phyloP scores from a whole-genome alignment of 1,284 basidiomycete genomes.

The Cryptococcus sp. region DNA sequence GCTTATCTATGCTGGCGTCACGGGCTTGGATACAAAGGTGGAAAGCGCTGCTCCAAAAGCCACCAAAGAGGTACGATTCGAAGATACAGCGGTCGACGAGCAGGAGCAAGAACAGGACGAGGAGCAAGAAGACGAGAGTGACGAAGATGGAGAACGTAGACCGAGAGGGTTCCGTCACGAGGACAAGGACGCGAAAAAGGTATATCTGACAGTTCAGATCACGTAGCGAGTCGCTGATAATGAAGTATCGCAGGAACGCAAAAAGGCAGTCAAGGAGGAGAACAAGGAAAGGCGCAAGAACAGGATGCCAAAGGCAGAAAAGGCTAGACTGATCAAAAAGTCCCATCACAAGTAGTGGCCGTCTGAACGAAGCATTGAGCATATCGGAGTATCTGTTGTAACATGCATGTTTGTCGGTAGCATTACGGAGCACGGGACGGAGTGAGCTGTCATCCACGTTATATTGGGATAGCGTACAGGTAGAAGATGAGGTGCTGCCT shows the following conservation, averaged over 20 bases:
- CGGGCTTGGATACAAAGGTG: constrained; percentile 63
- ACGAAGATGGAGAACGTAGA: constrained; percentile 53
- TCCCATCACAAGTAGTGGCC: constrained; percentile 11
- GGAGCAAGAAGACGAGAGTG: constrained; percentile 34
- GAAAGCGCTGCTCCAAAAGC: constrained; percentile 26
- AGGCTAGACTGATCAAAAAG: constrained; percentile 76
- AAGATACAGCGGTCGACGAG: constrained; percentile 9
- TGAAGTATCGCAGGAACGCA: constrained; percentile 67
- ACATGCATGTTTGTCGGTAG: neutral
- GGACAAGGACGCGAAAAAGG: constrained; percentile 89
- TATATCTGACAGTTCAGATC: constrained; percentile 40
- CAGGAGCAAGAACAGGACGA: constrained; percentile 8
- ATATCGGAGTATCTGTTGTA: neutral
- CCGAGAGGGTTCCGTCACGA: constrained; percentile 86
- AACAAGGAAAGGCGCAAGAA: constrained; percentile 81
- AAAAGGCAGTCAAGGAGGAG: constrained; percentile 83
- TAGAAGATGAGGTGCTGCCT: too few relatives aligned
- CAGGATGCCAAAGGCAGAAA: constrained; percentile 93
- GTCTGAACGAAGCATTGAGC: too few relatives aligned
- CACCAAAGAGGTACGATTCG: constrained; percentile 4
- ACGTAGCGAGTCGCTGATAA: neutral
- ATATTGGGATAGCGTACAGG: neutral
- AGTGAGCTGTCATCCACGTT: neutral
- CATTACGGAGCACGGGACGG: neutral
- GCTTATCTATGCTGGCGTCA: constrained; percentile 82